Base-by-base conservation (phyloP, 495 filamentous ascomycete species). In the Hypomontagnella monticulosa region DNA sequence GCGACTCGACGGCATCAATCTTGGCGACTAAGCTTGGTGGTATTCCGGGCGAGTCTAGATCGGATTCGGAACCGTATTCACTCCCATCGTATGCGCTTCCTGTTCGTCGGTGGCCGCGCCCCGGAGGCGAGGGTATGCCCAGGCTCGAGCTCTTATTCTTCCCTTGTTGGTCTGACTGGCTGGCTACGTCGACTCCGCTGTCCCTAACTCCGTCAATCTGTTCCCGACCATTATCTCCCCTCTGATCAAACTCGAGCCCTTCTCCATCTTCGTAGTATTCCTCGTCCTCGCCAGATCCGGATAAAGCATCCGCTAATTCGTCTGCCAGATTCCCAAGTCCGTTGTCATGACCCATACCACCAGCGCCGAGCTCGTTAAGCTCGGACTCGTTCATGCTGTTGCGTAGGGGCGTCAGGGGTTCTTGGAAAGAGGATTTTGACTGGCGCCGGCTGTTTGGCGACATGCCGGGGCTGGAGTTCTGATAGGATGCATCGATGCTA, bases 301-400 rank as follows among this genome's bases (percentile, higher is more conserved):
- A 86, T 63, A 85, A 83, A 8, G 82, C 82, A 55, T 85, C 87
- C 12, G 85, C 87, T 20, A 90, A 77, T 68, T 95, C 91, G 65
- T 96, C 93, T 10, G 93, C 92, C 14, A 97, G 78, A 63, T 90
- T 96, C 33, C 92, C 93, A 15, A 95, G 76, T 0, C 91, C 91
- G 32, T 87, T 88, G 30, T 73, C 74, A 2, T 64, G 73, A 40
- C 59, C 77, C 70, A 73, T 75, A 18, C 73, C 76, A 55, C 70
- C 69, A 62, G 72, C 67, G 71, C 76, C 73, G 57, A 86, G 74
- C 80, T 84, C 67, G 82, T 78, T 66, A 40, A 75, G 73, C 53
- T 83, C 81, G 20, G 76, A 70, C 38, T 77, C 75, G 57, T 78
- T 80, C 67, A 82, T 79, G 63, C 79, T 82, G 51, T 83, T 79